Evolutionary conservation across 2,329 filamentous ascomycete species (phyloP), one percentile per base, ranked within the genome.

Genomic region (Cladobotryum mycophilum): DNA sequence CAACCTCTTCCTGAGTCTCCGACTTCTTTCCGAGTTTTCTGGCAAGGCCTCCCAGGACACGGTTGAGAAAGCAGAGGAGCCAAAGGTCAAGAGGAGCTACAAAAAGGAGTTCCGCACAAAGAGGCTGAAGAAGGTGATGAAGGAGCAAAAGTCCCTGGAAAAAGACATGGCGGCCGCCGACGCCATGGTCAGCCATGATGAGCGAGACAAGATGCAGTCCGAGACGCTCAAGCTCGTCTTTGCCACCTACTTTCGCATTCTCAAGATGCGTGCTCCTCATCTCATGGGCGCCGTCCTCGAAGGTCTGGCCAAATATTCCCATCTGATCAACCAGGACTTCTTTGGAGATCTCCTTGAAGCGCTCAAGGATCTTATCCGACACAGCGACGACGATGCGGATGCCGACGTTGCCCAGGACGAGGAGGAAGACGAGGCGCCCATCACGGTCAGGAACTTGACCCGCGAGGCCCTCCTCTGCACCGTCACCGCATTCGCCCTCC

Each of bases 251-350:
- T 97, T 99, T 70, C 86, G 91, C 47, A 92, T 97, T 49, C 74
- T 99, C 41, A 97, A 97, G 72, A 77, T 84, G 48, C 83, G 90
- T 22, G 79, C 82, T 20, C 85, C 89, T 13, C 82, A 86, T 58
- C 80, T 99, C 15, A 97, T 96, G 89, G 93, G 93, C n/a, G 91
- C 92, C 13, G 91, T 96, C 0, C 79, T 99, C 5, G 93, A 97
- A 72, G 93, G 93, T 25, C 74, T 99, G 18, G 91, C 92, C 46
- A 90, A 90, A 64, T 99, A 95, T 65, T 85, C 91, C 3, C 93
- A 96, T 66, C 79, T 99, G 53, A 99, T 99, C 76, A 99, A 99
- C 72, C 90, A 99, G 64, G 89, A 99, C 65, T 97, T 99, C 75
- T 99, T 99, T 61, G 93, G 92, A 25, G 93, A 99, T 64, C 78